Conservation (phyloP, 2,329 filamentous ascomycete species). For the Exophiala xenobiotica region DNA sequence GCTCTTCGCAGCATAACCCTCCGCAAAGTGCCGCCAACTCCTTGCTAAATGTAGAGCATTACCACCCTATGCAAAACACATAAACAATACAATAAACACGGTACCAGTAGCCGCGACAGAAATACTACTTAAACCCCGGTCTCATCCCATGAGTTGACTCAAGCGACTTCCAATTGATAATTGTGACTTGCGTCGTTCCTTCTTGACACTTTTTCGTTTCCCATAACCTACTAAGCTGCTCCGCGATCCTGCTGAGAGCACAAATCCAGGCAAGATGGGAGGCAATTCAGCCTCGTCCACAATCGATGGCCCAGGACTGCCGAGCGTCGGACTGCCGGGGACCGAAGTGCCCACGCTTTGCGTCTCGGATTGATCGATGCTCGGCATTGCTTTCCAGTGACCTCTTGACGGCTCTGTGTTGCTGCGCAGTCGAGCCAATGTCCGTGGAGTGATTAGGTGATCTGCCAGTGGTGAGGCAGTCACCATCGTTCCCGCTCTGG, state of each 20-base stretch:
- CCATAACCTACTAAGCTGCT: conserved; percentile 37
- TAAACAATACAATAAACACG: conserved; percentile 10
- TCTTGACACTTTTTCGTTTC: conserved; percentile 30
- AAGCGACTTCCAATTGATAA: conserved; percentile 17
- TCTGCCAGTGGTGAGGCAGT: conserved; percentile 56
- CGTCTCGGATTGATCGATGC: conserved; percentile 24
- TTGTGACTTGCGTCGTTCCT: conserved; percentile 12
- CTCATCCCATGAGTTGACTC: conserved; percentile 17
- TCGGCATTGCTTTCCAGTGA: conserved; percentile 31
- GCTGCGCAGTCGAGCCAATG: conserved; percentile 37
- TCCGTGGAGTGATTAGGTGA: conserved; percentile 48
- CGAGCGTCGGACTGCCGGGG: conserved; percentile 18
- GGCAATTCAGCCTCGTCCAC: conserved; percentile 28
- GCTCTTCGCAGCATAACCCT: not conserved
- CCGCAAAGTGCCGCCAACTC: conserved; percentile 20
- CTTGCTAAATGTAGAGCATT: conserved; percentile 13
- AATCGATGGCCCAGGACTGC: conserved; percentile 30
- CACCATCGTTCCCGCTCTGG: conserved; percentile 55
- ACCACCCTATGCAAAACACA: no score
- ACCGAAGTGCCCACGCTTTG: conserved; percentile 23
- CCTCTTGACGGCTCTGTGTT: conserved; percentile 16
- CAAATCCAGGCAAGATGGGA: conserved; percentile 41
- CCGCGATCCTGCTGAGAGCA: conserved; percentile 42
- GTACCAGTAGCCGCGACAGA: conserved; percentile 23
- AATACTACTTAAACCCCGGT: not conserved